phyloP scores from a whole-genome alignment of 73 alveolate species.

The Paramecium biaurelia region DNA sequence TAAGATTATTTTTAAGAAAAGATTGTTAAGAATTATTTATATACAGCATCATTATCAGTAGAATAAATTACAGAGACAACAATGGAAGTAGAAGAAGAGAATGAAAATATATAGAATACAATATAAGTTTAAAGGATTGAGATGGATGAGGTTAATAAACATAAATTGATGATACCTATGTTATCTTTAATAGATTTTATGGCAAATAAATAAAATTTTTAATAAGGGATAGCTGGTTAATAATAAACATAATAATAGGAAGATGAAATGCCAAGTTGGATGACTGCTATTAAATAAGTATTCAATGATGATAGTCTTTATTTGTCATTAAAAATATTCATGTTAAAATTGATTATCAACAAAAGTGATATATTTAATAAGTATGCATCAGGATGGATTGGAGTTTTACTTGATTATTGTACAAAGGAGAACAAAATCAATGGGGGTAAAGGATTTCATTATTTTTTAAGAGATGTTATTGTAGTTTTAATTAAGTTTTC shows the following conservation, averaged over 20 bases:
- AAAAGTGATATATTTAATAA: slow-evolving; percentile 83
- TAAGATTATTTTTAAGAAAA: neutral
- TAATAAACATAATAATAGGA: slow-evolving; percentile 9
- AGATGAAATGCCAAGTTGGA: slow-evolving; percentile 93
- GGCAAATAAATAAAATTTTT: slow-evolving; percentile 70
- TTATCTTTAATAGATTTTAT: slow-evolving; percentile 78
- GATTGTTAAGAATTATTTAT: slow-evolving; percentile 24
- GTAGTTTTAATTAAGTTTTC: slow-evolving; percentile 61
- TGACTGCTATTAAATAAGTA: slow-evolving; percentile 84
- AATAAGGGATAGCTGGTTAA: neutral
- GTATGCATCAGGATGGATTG: slow-evolving; percentile 89
- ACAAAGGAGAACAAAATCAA: slow-evolving; percentile 78
- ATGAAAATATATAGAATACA: neutral
- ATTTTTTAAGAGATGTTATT: slow-evolving; percentile 95
- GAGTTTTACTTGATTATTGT: slow-evolving; percentile 79
- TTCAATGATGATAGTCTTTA: slow-evolving; percentile 74
- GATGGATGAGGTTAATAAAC: slow-evolving; percentile 47
- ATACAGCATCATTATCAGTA: slow-evolving; percentile 65
- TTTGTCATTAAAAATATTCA: slow-evolving; percentile 80
- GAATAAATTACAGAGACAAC: slow-evolving; percentile 30
- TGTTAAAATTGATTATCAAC: slow-evolving; percentile 87
- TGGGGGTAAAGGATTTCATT: slow-evolving; percentile 98
- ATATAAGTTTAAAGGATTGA: slow-evolving; percentile 30
- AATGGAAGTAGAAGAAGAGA: neutral
- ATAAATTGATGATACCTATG: slow-evolving; percentile 86